These are phyloP conservation scores for Skeletonema potamos DNA, from an alignment of 108 stramenopile genomes.

Conservation along the genomic window DNA sequence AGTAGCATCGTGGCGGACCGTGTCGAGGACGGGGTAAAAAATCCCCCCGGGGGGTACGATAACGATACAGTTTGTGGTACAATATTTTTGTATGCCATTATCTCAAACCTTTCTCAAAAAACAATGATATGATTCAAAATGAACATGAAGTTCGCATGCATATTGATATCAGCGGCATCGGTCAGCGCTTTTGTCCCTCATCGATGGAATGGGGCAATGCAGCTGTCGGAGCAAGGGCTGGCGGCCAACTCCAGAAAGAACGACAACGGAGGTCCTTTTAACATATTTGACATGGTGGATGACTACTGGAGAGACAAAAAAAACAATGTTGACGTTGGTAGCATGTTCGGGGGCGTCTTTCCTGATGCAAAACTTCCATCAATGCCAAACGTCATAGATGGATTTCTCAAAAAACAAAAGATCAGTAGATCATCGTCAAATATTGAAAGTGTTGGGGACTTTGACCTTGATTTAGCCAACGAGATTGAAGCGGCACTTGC, in stretches of 20 bases:
- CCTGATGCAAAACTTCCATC: neutral
- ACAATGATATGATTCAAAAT: neutral
- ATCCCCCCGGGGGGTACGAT: too few relatives aligned
- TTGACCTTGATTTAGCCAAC: neutral
- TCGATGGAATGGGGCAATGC: neutral
- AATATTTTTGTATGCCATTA: too few relatives aligned
- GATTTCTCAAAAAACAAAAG: neutral
- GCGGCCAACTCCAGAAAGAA: neutral
- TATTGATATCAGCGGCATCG: neutral
- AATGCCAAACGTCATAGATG: neutral
- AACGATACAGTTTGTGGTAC: too few relatives aligned
- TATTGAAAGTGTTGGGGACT: neutral
- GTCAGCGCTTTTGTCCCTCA: neutral
- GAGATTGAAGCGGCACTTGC: conserved; percentile 1
- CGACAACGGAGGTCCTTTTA: neutral
- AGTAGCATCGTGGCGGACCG: too few relatives aligned
- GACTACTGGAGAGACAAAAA: neutral
- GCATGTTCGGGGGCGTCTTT: neutral
- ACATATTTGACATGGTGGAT: neutral
- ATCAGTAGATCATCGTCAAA: neutral
- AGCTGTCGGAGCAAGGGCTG: neutral
- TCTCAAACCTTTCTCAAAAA: neutral
- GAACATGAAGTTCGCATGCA: neutral
- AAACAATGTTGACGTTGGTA: neutral
- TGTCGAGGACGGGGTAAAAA: too few relatives aligned